Evolutionary conservation across 208 protist species (phyloP).

Genomic region (Histomonas meleagridis): DNA sequence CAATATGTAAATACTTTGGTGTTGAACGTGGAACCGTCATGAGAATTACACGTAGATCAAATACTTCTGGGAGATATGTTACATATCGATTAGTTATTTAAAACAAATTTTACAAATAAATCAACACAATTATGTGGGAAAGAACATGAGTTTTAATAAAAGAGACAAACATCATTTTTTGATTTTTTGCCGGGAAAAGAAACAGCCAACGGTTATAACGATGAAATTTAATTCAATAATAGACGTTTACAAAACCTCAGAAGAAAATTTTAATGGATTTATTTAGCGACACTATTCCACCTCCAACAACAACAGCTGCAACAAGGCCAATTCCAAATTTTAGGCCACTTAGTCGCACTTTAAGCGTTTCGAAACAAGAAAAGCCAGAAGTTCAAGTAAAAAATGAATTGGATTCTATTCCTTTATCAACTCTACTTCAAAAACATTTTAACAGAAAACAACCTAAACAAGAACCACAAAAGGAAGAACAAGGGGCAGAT

Average conservation of each 20-base stretch:
- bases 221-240: too few relatives aligned
- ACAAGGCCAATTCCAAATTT: background rate
- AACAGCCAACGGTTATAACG: too few relatives aligned
- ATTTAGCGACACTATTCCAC: too few relatives aligned
- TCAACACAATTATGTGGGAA: too few relatives aligned
- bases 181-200: too few relatives aligned
- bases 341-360: background rate
- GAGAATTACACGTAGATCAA: slow-evolving; percentile 79
- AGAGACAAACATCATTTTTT: too few relatives aligned
- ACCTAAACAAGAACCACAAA: background rate
- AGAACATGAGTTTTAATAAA: too few relatives aligned
- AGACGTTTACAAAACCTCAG: too few relatives aligned
- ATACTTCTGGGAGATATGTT: slow-evolving; percentile 87
- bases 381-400: background rate
- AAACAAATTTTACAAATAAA: too few relatives aligned
- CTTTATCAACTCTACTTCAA: background rate
- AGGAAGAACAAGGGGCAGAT: background rate
- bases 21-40: slow-evolving; percentile 68
- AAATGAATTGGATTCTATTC: background rate
- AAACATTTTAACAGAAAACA: background rate
- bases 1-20: slow-evolving; percentile 83
- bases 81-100: slow-evolving; percentile 85
- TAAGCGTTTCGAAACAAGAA: background rate
- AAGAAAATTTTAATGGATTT: too few relatives aligned
- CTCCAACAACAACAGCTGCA: too few relatives aligned